Evolutionary conservation across 2,329 filamentous ascomycete genomes (phyloP).

Genomic region (Pseudogymnoascus pannorum): DNA sequence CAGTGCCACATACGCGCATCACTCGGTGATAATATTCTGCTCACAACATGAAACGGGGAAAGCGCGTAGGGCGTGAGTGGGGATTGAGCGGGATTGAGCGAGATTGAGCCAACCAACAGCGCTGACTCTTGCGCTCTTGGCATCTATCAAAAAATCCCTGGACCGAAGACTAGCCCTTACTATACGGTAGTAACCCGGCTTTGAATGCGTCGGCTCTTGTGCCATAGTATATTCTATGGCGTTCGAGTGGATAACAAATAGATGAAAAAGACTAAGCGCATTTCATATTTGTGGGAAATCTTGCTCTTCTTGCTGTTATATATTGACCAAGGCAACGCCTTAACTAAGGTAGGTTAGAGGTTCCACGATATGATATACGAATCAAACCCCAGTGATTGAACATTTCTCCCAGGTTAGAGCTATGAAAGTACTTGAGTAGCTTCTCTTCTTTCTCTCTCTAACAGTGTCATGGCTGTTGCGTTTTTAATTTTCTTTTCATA

Average conservation of each 20-base stretch:
- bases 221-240: constrained; percentile 15
- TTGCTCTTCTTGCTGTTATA: constrained; percentile 13
- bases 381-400: neutral
- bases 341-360: neutral
- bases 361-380: neutral
- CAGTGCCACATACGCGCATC: neutral
- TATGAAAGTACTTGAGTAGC: neutral
- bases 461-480: neutral
- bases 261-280: constrained; percentile 7
- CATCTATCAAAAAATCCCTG: constrained; percentile 12
- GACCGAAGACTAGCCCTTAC: constrained; percentile 16
- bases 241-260: constrained; percentile 12
- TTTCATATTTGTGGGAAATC: constrained; percentile 12
- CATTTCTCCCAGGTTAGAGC: neutral
- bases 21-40: neutral
- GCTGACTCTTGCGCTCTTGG: constrained; percentile 12
- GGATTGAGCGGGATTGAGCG: constrained; percentile 9
- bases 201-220: constrained; percentile 11
- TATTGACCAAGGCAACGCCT: neutral
- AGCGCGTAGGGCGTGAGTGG: neutral
- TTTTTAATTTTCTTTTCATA: neutral
- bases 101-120: constrained; percentile 12
- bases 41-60: neutral
- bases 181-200: constrained; percentile 11
- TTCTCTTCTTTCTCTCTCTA: neutral